Base-by-base conservation (phyloP, 2,329 filamentous ascomycete species). In the Diaporthe aspalathi region DNA sequence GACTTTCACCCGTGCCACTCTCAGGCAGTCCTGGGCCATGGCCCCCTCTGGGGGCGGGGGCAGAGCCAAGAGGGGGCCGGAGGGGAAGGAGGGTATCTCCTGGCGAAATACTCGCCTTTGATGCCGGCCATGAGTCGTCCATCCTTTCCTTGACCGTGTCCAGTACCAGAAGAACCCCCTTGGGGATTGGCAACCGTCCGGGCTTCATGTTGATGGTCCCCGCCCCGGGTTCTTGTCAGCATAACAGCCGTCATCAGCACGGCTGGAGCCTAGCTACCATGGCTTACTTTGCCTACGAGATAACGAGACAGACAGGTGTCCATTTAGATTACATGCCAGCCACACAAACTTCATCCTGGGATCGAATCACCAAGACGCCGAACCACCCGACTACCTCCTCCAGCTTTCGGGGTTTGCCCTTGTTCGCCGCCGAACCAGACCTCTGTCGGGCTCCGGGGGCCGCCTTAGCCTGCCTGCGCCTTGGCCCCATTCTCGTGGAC, bases 381-480 rank as follows among this genome's bases (percentile, higher is more conserved):
- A 68, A 38, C 32, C 29, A 68, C 49, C 52, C 27, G 52, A 32
- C 24, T 20, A 6, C 20, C 14, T 17, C n/a, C 6, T 12, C 50
- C 29, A 57, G 29, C 3, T 24, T 17, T 60, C 67, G 43, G 67
- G 29, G 16, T 45, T 22, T 40, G 17, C 52, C 27, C 29, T 40
- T 60, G 9, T 29, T 60, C 22, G n/a, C 43, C n/a, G 45, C 22
- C 40, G 49, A 29, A 38, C 45, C 60, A 38, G 27, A 32, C 29
- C 27, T 49, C 32, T 38, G 60, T 50, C 60, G 60, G 60, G n/a
- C 43, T 50, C n/a, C 29, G 29, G 60, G 60, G 60, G 29, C 60
- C 53, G 67, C 29, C 29, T 43, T 69, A 40, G 70, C 49, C 57
- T 40, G 70, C 49, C 57, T 40, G 47, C 22, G 38, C 62, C 56